Conservation (phyloP, 192 early-diverging fungal genomes). For the Mortierella claussenii region DNA sequence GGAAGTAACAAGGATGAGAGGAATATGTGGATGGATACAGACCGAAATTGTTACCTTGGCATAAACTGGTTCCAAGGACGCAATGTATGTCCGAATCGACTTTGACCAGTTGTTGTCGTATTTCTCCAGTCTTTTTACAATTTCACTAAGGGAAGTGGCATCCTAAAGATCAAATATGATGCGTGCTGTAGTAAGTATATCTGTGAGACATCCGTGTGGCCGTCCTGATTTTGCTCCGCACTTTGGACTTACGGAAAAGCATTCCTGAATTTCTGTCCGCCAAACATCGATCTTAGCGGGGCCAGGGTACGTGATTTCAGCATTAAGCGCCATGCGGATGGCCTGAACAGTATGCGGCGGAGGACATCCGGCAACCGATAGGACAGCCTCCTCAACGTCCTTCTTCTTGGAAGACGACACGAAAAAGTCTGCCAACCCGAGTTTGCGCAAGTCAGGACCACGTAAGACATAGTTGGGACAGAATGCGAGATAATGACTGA, state of each 20-base stretch:
- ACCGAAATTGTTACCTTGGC: too few species aligned
- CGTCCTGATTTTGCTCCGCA: neutral
- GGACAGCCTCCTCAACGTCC: slow-evolving; percentile 50
- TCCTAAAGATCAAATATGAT: slow-evolving; percentile 13
- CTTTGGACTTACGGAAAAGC: slow-evolving; percentile 52
- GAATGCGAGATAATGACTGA: slow-evolving; percentile 55
- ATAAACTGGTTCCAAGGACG: slow-evolving; percentile 35
- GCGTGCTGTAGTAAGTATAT: neutral
- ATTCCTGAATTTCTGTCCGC: slow-evolving; percentile 55
- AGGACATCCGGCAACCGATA: slow-evolving; percentile 58
- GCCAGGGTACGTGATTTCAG: slow-evolving; percentile 58
- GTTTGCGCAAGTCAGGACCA: slow-evolving; percentile 57
- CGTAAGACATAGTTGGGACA: slow-evolving; percentile 55
- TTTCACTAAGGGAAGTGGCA: slow-evolving; percentile 24
- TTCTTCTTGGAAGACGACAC: slow-evolving; percentile 54
- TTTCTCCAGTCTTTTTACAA: slow-evolving; percentile 43
- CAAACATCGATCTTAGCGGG: slow-evolving; percentile 61
- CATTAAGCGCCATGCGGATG: slow-evolving; percentile 54
- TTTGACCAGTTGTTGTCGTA: slow-evolving; percentile 56
- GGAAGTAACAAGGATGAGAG: too few species aligned
- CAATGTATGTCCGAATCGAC: slow-evolving; percentile 51
- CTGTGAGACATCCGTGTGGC: too few species aligned
- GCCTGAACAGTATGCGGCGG: slow-evolving; percentile 55
- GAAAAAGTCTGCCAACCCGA: slow-evolving; percentile 61
- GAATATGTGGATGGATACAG: too few species aligned